A percentile compares a stretch with the other conserved stretches of the same genome.
Conservation (phyloP, 2,329 filamentous ascomycete species). For the Cephalotrichum gorgonifer region DNA sequence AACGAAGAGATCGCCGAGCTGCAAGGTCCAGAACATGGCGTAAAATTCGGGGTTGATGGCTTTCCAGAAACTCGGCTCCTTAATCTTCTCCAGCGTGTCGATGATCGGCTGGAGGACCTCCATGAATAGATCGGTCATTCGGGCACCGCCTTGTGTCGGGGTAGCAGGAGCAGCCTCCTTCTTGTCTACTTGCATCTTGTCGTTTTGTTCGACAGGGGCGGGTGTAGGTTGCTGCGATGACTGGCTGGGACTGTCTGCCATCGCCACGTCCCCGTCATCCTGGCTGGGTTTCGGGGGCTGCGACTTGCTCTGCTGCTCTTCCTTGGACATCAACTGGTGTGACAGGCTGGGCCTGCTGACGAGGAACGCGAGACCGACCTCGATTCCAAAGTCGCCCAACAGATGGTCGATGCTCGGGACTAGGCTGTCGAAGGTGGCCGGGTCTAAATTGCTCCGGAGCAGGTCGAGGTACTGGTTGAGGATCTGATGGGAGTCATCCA, state of each 20-base stretch:
- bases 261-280: conserved; percentile 50
- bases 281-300: conserved; percentile 6
- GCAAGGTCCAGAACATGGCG: conserved; percentile 84
- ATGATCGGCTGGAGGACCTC: conserved; percentile 67
- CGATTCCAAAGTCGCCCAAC: conserved; percentile 68
- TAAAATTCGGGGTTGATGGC: conserved; percentile 74
- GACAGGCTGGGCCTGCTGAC: conserved; percentile 67
- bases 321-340: conserved; percentile 41
- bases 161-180: not conserved
- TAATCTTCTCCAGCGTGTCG: conserved; percentile 49
- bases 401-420: conserved; percentile 68
- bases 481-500: conserved; percentile 82
- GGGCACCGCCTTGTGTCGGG: not conserved
- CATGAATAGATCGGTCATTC: conserved; percentile 32
- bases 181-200: conserved; percentile 10
- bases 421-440: conserved; percentile 65
- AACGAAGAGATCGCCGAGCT: conserved; percentile 70
- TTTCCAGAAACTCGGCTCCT: conserved; percentile 55
- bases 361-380: conserved; percentile 73
- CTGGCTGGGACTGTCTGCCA: conserved; percentile 25
- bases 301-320: not conserved
- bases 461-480: conserved; percentile 84
- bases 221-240: not conserved
- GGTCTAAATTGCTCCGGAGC: conserved; percentile 66
- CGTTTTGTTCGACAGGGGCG: conserved; percentile 14